These are phyloP conservation scores for Amanita rubescens DNA, from an alignment of 768 basidiomycete genomes.

Conservation along the genomic window DNA sequence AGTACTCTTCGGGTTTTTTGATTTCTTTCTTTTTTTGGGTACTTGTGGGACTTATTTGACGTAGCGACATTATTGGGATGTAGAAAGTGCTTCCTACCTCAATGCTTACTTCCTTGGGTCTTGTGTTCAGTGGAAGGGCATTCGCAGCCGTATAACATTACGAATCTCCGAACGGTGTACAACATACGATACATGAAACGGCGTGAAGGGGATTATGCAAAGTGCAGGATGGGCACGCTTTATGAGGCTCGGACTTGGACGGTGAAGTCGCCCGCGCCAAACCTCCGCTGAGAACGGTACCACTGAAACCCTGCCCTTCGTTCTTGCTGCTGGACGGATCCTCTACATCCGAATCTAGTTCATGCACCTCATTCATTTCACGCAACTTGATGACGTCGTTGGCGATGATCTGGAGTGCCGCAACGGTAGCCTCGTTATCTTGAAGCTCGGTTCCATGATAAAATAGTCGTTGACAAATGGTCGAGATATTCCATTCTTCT, in stretches of 20 bases:
- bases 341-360: slow-evolving; percentile 45
- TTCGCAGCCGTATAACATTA: slow-evolving; percentile 17
- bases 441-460: slow-evolving; percentile 54
- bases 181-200: slow-evolving; percentile 39
- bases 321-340: slow-evolving; percentile 38
- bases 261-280: slow-evolving; percentile 4
- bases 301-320: slow-evolving; percentile 65
- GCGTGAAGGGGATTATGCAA: slow-evolving; percentile 42
- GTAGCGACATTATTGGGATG: slow-evolving; percentile 1
- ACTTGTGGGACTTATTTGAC: slow-evolving; percentile 12
- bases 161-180: slow-evolving; percentile 31
- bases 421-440: slow-evolving; percentile 53
- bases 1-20: slow-evolving; percentile 19
- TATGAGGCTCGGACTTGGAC: slow-evolving; percentile 13
- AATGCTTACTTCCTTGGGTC: slow-evolving; percentile 9
- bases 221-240: slow-evolving; percentile 52
- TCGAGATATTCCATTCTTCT: slow-evolving; percentile 55
- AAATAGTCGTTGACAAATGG: slow-evolving; percentile 69
- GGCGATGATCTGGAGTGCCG: slow-evolving; percentile 40
- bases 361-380: slow-evolving; percentile 54
- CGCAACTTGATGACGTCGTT: slow-evolving; percentile 62
- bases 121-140: slow-evolving; percentile 10
- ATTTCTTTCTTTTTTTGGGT: slow-evolving; percentile 16
- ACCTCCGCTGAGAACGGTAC: slow-evolving; percentile 56
- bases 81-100: neutral